phyloP scores from a whole-genome alignment of 306 rosid species.

The Pterocarpus santalinus region DNA sequence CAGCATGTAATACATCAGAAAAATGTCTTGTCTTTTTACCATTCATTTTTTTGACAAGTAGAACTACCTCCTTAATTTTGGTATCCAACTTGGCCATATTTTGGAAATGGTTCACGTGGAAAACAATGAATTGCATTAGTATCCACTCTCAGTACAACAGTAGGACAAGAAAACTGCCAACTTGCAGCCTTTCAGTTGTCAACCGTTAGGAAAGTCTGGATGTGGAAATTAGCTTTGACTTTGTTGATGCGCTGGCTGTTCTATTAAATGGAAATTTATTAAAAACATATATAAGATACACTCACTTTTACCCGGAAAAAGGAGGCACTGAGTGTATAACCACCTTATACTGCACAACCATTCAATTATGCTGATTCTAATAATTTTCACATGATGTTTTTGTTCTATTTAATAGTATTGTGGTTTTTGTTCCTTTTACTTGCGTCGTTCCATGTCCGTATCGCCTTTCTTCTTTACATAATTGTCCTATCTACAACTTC shows the following conservation, averaged over 20 bases:
- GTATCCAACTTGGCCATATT: slow-evolving; percentile 10
- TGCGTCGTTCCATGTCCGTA: too few relatives aligned
- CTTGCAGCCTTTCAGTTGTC: slow-evolving; percentile 16
- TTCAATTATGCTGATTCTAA: slow-evolving; percentile 1
- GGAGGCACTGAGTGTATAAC: neutral
- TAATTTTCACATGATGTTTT: neutral
- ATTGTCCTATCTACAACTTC: too few relatives aligned
- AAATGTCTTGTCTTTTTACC: neutral
- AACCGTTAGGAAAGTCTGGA: neutral
- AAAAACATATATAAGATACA: neutral
- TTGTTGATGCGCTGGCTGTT: slow-evolving; percentile 11
- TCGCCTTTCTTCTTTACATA: too few relatives aligned
- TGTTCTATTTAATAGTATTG: neutral
- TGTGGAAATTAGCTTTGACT: neutral
- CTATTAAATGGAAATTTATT: neutral
- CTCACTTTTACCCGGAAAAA: neutral
- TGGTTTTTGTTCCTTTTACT: too few relatives aligned
- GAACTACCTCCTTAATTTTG: neutral
- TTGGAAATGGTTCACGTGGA: slow-evolving; percentile 7
- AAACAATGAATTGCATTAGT: slow-evolving; percentile 3
- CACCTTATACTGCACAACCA: neutral
- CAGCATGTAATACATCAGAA: neutral
- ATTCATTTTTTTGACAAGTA: neutral
- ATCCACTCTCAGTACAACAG: neutral
- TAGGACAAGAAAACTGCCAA: neutral